Conservation (phyloP, 1,284 basidiomycete genomes). For the Heliocybe sulcata region DNA sequence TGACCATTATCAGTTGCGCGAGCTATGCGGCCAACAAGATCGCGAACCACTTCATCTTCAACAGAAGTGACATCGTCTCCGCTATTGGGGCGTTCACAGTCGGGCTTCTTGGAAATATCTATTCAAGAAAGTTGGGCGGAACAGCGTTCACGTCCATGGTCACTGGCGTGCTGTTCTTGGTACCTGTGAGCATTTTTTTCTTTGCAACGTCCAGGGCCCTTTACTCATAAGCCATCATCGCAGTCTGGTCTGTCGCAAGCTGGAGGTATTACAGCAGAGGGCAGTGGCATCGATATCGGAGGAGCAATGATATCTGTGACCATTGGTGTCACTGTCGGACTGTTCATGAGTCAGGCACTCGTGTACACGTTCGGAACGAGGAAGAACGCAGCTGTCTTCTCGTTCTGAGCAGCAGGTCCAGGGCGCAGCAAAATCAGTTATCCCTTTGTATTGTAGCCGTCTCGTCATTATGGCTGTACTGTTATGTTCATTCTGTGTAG, state of each 20-base stretch:
- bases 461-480: not conserved
- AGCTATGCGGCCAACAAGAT: conserved; percentile 74
- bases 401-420: conserved; percentile 40
- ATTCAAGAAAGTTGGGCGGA: conserved; percentile 81
- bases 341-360: conserved; percentile 82
- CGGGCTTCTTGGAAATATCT: conserved; percentile 75
- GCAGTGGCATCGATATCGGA: conserved; percentile 68
- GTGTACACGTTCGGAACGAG: conserved; percentile 82
- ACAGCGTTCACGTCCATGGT: conserved; percentile 90
- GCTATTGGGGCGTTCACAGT: conserved; percentile 86
- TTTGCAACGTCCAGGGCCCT: conserved; percentile 1
- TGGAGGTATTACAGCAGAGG: conserved; percentile 69
- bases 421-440: not conserved
- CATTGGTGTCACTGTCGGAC: conserved; percentile 86
- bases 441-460: not conserved
- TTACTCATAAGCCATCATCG: conserved; percentile 7
- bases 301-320: conserved; percentile 84
- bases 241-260: conserved; percentile 84
- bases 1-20: conserved; percentile 80
- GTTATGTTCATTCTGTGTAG: not conserved
- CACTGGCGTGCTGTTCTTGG: conserved; percentile 78
- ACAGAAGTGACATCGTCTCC: conserved; percentile 77
- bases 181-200: conserved; percentile 52
- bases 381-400: conserved; percentile 80
- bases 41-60: conserved; percentile 81